Percentiles rank a stretch among this genome's conserved stretches.
Conservation (phyloP, 176 grass and related monocot genomes). For the Triticum monococcum region DNA sequence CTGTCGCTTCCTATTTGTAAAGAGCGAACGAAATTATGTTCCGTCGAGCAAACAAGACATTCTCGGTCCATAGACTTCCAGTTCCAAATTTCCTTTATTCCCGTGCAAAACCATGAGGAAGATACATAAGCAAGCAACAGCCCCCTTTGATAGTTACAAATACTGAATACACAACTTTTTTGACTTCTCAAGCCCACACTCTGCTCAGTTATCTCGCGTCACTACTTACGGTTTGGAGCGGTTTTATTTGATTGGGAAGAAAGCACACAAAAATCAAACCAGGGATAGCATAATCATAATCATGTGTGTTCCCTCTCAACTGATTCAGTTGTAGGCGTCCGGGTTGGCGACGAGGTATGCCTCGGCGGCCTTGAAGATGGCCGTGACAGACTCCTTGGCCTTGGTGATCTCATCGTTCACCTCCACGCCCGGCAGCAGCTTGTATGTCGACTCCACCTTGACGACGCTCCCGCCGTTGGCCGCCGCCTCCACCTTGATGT, state of each 20-base stretch:
- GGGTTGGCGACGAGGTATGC: conserved; percentile 62
- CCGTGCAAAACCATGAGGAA: background rate
- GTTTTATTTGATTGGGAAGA: background rate
- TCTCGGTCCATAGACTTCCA: no score
- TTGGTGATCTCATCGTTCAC: conserved; percentile 36
- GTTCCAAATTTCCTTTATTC: no score
- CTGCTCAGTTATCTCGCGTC: background rate
- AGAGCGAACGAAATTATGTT: no score
- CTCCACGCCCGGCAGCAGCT: conserved; percentile 48
- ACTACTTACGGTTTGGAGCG: background rate
- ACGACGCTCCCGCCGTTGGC: conserved; percentile 49
- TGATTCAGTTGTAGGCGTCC: conserved; percentile 56
- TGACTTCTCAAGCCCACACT: background rate
- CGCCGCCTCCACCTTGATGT: conserved; percentile 65
- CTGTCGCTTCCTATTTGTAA: no score
- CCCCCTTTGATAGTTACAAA: background rate
- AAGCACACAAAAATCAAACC: background rate
- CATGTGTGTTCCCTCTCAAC: background rate
- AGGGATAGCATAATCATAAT: background rate
- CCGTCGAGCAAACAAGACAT: no score
- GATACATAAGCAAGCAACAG: background rate
- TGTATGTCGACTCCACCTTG: conserved; percentile 47
- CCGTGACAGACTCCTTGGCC: conserved; percentile 46
- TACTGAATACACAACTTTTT: background rate
- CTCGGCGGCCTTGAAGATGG: conserved; percentile 58